Conservation (phyloP, 805 yeast species). For the Yamadazyma laniorum region DNA sequence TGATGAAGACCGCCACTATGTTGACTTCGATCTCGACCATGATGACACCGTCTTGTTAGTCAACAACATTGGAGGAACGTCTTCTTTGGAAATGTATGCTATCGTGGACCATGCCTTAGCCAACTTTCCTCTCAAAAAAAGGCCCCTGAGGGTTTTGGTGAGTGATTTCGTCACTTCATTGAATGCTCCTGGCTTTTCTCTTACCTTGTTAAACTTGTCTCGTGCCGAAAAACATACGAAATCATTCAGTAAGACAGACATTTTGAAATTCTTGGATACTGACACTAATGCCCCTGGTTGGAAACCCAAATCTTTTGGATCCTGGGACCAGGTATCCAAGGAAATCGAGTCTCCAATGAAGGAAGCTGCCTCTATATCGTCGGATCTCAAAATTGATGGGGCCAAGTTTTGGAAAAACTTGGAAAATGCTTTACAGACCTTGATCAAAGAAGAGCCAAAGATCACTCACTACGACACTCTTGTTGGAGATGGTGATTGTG, state of each 20-base stretch:
- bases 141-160: conserved; percentile 66
- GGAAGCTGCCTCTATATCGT: conserved; percentile 22
- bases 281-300: conserved; percentile 84
- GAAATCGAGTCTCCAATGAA: conserved; percentile 28
- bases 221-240: conserved; percentile 37
- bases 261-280: conserved; percentile 59
- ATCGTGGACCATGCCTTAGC: conserved; percentile 60
- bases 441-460: conserved; percentile 59
- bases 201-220: conserved; percentile 73
- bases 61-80: conserved; percentile 89
- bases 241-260: conserved; percentile 24
- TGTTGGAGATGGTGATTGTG: conserved; percentile 98
- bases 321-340: conserved; percentile 31
- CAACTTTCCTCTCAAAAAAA: conserved; percentile 50
- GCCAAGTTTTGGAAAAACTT: conserved; percentile 51
- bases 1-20: conserved; percentile 81
- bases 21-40: conserved; percentile 52
- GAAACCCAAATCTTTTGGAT: conserved; percentile 47
- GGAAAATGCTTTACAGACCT: conserved; percentile 36
- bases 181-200: conserved; percentile 88
- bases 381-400: conserved; percentile 30
- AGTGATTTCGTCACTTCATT: conserved; percentile 88
- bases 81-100: conserved; percentile 73
- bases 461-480: conserved; percentile 82
- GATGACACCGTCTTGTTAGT: conserved; percentile 72